phyloP scores from a whole-genome alignment of 495 filamentous ascomycete genomes.

The Xylaria palmicola region DNA sequence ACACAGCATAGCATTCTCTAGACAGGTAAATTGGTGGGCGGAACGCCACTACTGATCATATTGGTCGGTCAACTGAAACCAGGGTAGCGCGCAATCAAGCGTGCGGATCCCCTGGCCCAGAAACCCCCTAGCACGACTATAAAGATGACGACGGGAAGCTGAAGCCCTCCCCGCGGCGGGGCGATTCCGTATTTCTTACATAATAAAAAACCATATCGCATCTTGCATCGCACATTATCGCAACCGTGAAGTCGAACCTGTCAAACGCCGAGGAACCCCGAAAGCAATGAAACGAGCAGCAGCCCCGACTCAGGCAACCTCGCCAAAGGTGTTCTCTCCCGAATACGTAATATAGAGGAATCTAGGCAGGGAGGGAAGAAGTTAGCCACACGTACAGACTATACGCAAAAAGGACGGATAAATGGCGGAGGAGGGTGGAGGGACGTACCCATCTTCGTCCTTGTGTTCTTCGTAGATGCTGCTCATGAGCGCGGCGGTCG shows the following conservation, averaged over 20 bases:
- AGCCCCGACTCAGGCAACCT: conserved; percentile 28
- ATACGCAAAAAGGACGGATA: not conserved
- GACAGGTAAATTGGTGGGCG: not conserved
- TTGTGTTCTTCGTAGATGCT: conserved; percentile 99
- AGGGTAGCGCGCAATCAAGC: not conserved
- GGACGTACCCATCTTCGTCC: conserved; percentile 64
- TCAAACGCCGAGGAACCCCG: conserved; percentile 16
- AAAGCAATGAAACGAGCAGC: conserved; percentile 13
- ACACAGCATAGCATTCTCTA: too few species aligned
- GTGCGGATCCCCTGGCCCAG: not conserved
- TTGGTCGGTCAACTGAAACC: conserved; percentile 1
- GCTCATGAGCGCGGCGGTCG: conserved; percentile 97
- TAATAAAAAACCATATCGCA: not conserved
- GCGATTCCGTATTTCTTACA: not conserved
- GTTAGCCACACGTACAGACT: conserved; percentile 13
- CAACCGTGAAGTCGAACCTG: conserved; percentile 14
- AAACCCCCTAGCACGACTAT: not conserved
- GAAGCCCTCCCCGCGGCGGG: not conserved
- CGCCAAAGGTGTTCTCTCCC: conserved; percentile 98
- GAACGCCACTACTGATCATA: conserved; percentile 8
- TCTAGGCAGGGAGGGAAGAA: conserved; percentile 32
- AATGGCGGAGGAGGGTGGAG: not conserved
- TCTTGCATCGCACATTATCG: conserved; percentile 7
- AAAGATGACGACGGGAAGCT: not conserved
- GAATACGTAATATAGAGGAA: conserved; percentile 78